A percentile compares a stretch with the other conserved stretches of the same genome.
Evolutionary conservation across 257 asterid genomes (phyloP).

Genomic region (Penstemon barbatus): DNA sequence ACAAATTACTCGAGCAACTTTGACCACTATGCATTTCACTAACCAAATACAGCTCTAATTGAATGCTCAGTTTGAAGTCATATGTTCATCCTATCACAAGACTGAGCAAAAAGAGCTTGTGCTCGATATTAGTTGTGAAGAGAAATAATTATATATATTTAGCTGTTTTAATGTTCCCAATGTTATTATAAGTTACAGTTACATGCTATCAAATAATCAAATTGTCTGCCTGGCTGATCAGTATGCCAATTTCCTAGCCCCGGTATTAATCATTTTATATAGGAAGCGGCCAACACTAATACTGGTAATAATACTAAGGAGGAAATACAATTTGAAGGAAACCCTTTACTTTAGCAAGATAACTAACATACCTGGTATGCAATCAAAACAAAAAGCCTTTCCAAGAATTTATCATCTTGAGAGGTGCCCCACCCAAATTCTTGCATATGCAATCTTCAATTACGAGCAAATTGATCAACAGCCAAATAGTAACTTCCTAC

Average conservation of each 20-base stretch:
- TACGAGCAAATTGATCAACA: slow-evolving; percentile 44
- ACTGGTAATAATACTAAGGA: not conserved
- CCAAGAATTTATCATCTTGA: slow-evolving; percentile 7
- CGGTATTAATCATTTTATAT: slow-evolving; percentile 11
- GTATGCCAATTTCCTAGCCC: slow-evolving; percentile 16
- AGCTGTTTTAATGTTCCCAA: slow-evolving; percentile 31
- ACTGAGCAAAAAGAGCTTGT: slow-evolving; percentile 18
- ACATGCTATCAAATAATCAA: slow-evolving; percentile 27
- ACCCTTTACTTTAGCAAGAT: slow-evolving; percentile 23
- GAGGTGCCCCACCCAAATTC: slow-evolving; percentile 15
- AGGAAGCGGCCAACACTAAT: not conserved
- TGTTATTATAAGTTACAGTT: slow-evolving; percentile 16
- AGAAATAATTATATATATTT: slow-evolving; percentile 14
- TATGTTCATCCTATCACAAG: slow-evolving; percentile 3
- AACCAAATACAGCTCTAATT: slow-evolving; percentile 9
- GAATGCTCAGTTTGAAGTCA: slow-evolving; percentile 1
- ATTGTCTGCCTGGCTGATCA: slow-evolving; percentile 18
- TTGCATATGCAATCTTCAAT: slow-evolving; percentile 22
- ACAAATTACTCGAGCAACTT: slow-evolving; percentile 24
- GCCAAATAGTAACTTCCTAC: slow-evolving; percentile 79
- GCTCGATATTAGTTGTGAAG: slow-evolving; percentile 30
- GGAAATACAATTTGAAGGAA: slow-evolving; percentile 26
- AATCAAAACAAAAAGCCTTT: not conserved
- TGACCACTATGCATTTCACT: slow-evolving; percentile 24
- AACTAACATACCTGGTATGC: slow-evolving; percentile 8